A percentile compares a stretch with the other conserved stretches of the same genome.
phyloP scores from a whole-genome alignment of 495 filamentous ascomycete genomes.

The Penicillium dipodomyicola region DNA sequence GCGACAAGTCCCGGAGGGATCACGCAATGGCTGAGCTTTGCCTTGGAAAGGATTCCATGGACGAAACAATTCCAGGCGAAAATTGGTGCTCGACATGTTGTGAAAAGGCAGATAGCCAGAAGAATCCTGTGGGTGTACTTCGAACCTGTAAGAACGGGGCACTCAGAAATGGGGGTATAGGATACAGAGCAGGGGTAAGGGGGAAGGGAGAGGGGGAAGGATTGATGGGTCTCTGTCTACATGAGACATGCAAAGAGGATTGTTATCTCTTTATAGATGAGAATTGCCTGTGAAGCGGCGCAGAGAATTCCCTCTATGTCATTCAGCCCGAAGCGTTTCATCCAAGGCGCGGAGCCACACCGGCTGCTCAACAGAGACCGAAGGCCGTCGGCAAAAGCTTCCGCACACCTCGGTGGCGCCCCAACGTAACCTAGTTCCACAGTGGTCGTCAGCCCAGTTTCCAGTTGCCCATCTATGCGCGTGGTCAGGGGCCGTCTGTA shows the following conservation, averaged over 20 bases:
- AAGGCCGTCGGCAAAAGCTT: background rate
- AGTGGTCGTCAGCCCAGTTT: background rate
- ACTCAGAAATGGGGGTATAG: background rate
- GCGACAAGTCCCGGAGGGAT: constrained; percentile 12
- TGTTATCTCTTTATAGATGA: background rate
- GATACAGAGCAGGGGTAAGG: constrained; percentile 1
- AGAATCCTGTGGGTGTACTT: constrained; percentile 1
- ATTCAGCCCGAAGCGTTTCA: background rate
- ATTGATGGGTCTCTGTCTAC: background rate
- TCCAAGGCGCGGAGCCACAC: background rate
- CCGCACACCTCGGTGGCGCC: background rate
- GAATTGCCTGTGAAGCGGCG: background rate
- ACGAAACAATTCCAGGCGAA: constrained; percentile 18
- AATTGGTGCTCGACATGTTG: constrained; percentile 13
- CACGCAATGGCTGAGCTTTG: constrained; percentile 6
- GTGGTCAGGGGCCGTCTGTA: background rate
- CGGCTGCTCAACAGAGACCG: background rate
- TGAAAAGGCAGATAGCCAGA: constrained; percentile 4
- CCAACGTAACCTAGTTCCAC: background rate
- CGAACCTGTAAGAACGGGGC: background rate
- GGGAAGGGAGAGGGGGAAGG: background rate
- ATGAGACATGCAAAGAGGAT: background rate
- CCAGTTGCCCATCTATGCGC: background rate
- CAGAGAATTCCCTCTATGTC: background rate
- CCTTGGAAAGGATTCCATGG: constrained; percentile 19